These are phyloP conservation scores for Sequoiadendron giganteum DNA, from an alignment of 75 land plant genomes.

Conservation along the genomic window DNA sequence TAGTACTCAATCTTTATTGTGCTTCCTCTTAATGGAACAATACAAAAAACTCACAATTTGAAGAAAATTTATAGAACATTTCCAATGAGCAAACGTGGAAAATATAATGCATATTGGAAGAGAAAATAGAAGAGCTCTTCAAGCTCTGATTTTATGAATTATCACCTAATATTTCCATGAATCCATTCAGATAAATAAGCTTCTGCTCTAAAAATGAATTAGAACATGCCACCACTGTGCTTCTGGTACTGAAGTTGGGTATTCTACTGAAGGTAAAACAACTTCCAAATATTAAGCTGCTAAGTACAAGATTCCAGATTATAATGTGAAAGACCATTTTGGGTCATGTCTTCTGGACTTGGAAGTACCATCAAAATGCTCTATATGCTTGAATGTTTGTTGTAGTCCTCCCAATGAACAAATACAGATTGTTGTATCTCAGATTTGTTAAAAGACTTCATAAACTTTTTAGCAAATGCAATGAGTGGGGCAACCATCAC, in stretches of 20 bases:
- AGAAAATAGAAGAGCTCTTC: no score
- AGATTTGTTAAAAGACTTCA: no score
- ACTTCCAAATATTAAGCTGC: slow-evolving; percentile 68
- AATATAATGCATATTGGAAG: no score
- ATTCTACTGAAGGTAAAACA: slow-evolving; percentile 39
- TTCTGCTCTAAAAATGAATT: neutral
- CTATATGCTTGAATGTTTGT: neutral
- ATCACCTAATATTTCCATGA: slow-evolving; percentile 7
- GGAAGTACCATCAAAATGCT: neutral
- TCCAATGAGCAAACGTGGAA: no score
- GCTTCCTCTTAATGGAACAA: no score
- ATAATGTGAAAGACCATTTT: slow-evolving; percentile 8
- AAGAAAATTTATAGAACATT: no score
- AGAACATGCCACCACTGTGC: neutral
- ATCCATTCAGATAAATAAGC: neutral
- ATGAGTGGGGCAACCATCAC: no score
- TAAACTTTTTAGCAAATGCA: no score
- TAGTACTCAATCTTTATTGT: no score
- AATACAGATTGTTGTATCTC: neutral
- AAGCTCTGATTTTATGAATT: slow-evolving; percentile 11
- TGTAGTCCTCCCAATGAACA: neutral
- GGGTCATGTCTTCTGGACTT: slow-evolving; percentile 9
- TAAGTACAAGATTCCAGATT: slow-evolving; percentile 51
- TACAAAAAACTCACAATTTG: no score
- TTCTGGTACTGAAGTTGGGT: slow-evolving; percentile 18